Evolutionary conservation across 108 stramenopile genomes (phyloP).

Genomic region (Nitzschia putrida): DNA sequence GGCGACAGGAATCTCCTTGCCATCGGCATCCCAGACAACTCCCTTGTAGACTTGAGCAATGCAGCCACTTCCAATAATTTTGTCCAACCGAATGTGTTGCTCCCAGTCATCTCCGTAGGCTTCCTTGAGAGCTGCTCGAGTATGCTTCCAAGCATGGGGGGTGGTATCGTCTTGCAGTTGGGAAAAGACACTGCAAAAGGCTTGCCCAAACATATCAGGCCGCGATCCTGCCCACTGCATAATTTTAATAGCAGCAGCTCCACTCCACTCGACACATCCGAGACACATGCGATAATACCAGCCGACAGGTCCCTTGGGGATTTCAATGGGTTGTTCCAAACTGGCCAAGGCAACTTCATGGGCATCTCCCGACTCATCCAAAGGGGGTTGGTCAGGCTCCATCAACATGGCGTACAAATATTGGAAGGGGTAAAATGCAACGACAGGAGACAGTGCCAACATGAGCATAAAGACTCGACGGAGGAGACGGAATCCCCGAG

Average conservation of each 20-base stretch:
- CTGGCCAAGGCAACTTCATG: slow-evolving; percentile 27
- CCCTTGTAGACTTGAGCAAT: slow-evolving; percentile 76
- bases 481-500: slow-evolving; percentile 26
- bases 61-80: slow-evolving; percentile 67
- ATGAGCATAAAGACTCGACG: slow-evolving; percentile 35
- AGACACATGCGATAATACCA: slow-evolving; percentile 50
- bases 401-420: slow-evolving; percentile 2
- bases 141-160: slow-evolving; percentile 59
- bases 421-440: slow-evolving; percentile 48
- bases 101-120: slow-evolving; percentile 68
- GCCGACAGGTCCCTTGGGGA: background rate
- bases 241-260: slow-evolving; percentile 60
- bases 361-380: slow-evolving; percentile 21
- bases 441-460: slow-evolving; percentile 47
- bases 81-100: slow-evolving; percentile 30
- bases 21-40: slow-evolving; percentile 8
- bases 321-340: slow-evolving; percentile 6
- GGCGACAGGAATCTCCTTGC: slow-evolving; percentile 45
- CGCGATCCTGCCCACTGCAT: slow-evolving; percentile 75
- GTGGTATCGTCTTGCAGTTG: slow-evolving; percentile 65
- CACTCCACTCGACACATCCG: slow-evolving; percentile 47
- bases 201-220: slow-evolving; percentile 64
- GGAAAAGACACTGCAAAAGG: slow-evolving; percentile 60
- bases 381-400: background rate
- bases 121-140: slow-evolving; percentile 42